Conservation (phyloP, 2,329 filamentous ascomycete species). For the Arthrinium phaeospermum region DNA sequence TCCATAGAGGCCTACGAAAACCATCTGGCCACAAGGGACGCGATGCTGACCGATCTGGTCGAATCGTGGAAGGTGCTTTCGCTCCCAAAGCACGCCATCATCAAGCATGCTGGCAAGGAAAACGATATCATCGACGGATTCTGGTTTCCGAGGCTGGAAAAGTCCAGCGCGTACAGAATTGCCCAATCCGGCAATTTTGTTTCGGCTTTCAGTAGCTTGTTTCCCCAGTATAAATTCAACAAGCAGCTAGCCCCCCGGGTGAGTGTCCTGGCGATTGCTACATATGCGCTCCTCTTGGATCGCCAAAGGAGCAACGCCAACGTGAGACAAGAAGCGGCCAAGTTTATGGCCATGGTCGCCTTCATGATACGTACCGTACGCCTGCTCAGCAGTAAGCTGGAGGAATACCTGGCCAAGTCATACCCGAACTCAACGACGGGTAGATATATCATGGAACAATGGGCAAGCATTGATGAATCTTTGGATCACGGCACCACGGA, state of each 20-base stretch:
- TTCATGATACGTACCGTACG: conserved; percentile 33
- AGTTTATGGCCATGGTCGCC: conserved; percentile 35
- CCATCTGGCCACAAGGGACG: conserved; percentile 37
- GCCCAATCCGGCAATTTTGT: conserved; percentile 31
- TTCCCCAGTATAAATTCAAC: conserved; percentile 38
- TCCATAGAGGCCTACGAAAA: conserved; percentile 36
- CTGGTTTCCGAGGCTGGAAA: conserved; percentile 37
- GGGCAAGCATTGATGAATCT: conserved; percentile 33
- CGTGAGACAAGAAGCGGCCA: conserved; percentile 29
- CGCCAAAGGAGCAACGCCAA: conserved; percentile 29
- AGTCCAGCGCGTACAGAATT: conserved; percentile 28
- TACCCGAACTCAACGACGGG: conserved; percentile 30
- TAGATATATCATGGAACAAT: conserved; percentile 35
- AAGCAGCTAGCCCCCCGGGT: conserved; percentile 33
- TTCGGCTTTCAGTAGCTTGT: conserved; percentile 41
- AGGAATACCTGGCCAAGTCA: conserved; percentile 22
- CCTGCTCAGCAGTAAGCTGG: conserved; percentile 27
- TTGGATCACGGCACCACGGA: conserved; percentile 25
- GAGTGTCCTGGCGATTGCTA: conserved; percentile 44
- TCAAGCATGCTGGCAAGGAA: conserved; percentile 20
- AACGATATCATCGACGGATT: conserved; percentile 34
- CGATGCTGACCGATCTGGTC: conserved; percentile 45
- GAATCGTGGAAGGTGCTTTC: conserved; percentile 48
- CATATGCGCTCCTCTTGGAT: conserved; percentile 46
- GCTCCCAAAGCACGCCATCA: conserved; percentile 33